A percentile compares a stretch with the other conserved stretches of the same genome.
Evolutionary conservation across 2,329 filamentous ascomycete genomes (phyloP).

Genomic region (Penicillium sp.): DNA sequence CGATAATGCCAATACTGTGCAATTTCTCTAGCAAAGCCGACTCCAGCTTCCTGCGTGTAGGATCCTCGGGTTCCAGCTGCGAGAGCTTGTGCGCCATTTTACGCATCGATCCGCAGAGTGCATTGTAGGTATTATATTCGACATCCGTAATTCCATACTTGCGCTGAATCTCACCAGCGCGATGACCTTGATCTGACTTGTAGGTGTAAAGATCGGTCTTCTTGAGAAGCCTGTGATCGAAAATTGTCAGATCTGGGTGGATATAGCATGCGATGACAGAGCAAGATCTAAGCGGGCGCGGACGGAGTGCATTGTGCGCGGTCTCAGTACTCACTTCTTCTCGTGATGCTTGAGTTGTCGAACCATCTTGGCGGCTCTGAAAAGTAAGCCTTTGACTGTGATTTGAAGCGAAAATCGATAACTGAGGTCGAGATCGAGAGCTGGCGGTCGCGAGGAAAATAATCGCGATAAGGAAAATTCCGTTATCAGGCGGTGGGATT

Average conservation of each 20-base stretch:
- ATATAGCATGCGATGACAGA: neutral
- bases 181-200: conserved; percentile 84
- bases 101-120: conserved; percentile 77
- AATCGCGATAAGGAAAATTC: conserved; percentile 31
- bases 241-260: conserved; percentile 1
- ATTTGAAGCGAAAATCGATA: neutral
- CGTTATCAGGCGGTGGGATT: conserved; percentile 31
- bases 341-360: conserved; percentile 97
- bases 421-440: neutral
- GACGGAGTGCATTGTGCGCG: neutral
- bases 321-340: conserved; percentile 63
- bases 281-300: neutral
- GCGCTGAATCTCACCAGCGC: conserved; percentile 76
- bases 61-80: conserved; percentile 75
- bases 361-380: conserved; percentile 67
- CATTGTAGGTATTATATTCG: conserved; percentile 74
- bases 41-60: conserved; percentile 81
- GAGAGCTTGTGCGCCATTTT: conserved; percentile 88
- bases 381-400: neutral
- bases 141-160: conserved; percentile 82
- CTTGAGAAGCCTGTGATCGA: conserved; percentile 64
- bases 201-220: conserved; percentile 96
- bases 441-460: conserved; percentile 16
- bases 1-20: conserved; percentile 85
- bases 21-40: conserved; percentile 87